Evolutionary conservation across 2,329 filamentous ascomycete species (phyloP).

Genomic region (Pseudophaeomoniella oleicola): DNA sequence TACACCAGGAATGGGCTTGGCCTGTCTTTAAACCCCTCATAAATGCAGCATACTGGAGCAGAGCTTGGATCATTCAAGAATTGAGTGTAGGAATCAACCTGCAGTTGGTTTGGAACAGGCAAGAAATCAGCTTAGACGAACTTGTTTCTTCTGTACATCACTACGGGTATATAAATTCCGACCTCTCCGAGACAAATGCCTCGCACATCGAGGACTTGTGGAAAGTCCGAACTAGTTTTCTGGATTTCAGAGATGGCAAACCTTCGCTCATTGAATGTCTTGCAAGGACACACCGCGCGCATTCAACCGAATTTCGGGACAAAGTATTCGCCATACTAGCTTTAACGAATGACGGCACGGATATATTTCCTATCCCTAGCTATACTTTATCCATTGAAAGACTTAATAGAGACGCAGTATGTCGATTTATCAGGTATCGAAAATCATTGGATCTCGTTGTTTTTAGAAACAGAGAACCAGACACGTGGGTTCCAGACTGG

Average conservation of each 20-base stretch:
- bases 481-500: not conserved
- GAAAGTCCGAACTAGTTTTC: not conserved
- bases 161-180: not conserved
- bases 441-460: not conserved
- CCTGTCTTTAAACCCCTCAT: not conserved
- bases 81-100: not conserved
- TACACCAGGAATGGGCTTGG: too few species aligned
- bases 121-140: not conserved
- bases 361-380: not conserved
- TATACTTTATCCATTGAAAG: not conserved
- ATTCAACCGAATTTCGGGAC: conserved; percentile 10
- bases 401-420: not conserved
- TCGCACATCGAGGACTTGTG: not conserved
- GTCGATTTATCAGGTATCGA: conserved; percentile 1
- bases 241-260: not conserved
- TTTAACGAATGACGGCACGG: conserved; percentile 7
- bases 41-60: not conserved
- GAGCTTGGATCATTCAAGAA: conserved; percentile 1
- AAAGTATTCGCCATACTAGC: conserved; percentile 12
- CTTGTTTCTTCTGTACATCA: not conserved
- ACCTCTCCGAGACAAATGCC: not conserved
- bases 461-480: not conserved
- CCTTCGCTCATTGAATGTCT: not conserved
- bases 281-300: not conserved
- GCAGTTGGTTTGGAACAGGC: not conserved